Percentiles rank a stretch among this genome's conserved stretches.
Conservation (phyloP, 129 eudicot genomes). For the Helianthus tuberosus region DNA sequence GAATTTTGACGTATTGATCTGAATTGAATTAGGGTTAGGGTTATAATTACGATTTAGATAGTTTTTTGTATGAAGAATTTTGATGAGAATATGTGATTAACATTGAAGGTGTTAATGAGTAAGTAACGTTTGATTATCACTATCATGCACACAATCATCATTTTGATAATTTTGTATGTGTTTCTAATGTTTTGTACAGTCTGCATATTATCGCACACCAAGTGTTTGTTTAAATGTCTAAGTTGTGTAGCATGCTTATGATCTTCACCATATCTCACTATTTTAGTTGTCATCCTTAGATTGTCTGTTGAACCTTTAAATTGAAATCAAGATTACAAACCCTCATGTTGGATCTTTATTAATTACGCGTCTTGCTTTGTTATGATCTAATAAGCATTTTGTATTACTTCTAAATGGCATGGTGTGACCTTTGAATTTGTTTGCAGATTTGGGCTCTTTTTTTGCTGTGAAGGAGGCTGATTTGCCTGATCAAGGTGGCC, state of each 20-base stretch:
- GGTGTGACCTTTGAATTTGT: not conserved
- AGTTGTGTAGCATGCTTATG: not conserved
- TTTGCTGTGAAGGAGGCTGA: constrained; percentile 78
- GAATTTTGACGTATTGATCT: too few species aligned
- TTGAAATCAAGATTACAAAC: not conserved
- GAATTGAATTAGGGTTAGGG: too few species aligned
- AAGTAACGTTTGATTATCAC: too few species aligned
- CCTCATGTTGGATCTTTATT: not conserved
- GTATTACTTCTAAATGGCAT: not conserved
- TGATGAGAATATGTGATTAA: too few species aligned
- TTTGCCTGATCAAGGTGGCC: constrained; percentile 46
- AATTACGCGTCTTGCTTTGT: not conserved
- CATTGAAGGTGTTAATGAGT: too few species aligned
- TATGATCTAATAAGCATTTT: too few species aligned
- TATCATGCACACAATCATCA: too few species aligned
- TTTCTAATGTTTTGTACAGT: too few species aligned
- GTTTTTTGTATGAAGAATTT: too few species aligned
- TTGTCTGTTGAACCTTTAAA: too few species aligned
- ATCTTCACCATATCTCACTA: not conserved
- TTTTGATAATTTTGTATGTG: too few species aligned
- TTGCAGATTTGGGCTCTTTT: constrained; percentile 59
- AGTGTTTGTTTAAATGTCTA: not conserved
- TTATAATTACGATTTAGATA: too few species aligned
- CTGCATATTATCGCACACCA: not conserved
- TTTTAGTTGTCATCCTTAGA: not conserved